Base-by-base conservation (phyloP, 2,329 filamentous ascomycete genomes). In the Cryphonectria nitschkei region DNA sequence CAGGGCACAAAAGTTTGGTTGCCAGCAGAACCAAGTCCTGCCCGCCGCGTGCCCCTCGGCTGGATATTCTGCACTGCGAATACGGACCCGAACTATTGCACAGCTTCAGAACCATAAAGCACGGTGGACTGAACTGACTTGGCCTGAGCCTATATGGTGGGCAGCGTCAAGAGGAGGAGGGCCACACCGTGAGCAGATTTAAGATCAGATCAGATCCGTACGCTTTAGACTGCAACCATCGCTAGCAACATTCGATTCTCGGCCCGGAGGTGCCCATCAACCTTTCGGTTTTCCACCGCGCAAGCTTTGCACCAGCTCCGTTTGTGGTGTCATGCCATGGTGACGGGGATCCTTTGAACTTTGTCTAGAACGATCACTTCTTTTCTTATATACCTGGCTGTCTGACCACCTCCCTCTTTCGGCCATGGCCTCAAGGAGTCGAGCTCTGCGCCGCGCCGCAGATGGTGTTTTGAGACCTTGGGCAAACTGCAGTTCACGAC, bases 371-470 rank as follows among this genome's bases (percentile, higher is more conserved):
- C 61, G 54, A 46, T 41, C 54, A 32, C n/a, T 52, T 56, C 67
- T 39, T 50, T 62, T 52, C 19, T n/a, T 50, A 9, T 34, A 26
- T 63, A 54, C 26, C 62, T 34, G 54, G 39, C 70, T 68, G 67
- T 50, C 22, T 67, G 62, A 9, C 37, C 37, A 22, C 8, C 54
- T 32, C 50, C 43, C 37, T 61, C n/a, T 39, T 32, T n/a, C 68
- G 62, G 56, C 43, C 52, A 73, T 73, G 72, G 69, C 72, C 58
- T 61, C 72, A n/a, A 58, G 64, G 66, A 70, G 62, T 41, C 67
- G 70, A 52, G 69, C 65, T 68, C 74, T 73, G 71, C 74, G 74
- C 73, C 69, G 43, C 16, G 65, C 68, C 61, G 68, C 68, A 41
- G 65, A 68, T 19, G 61, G 68, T 65, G 52, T 67, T 52, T 66